phyloP scores from a whole-genome alignment of 139 green algal species.

The Closterium sp. region DNA sequence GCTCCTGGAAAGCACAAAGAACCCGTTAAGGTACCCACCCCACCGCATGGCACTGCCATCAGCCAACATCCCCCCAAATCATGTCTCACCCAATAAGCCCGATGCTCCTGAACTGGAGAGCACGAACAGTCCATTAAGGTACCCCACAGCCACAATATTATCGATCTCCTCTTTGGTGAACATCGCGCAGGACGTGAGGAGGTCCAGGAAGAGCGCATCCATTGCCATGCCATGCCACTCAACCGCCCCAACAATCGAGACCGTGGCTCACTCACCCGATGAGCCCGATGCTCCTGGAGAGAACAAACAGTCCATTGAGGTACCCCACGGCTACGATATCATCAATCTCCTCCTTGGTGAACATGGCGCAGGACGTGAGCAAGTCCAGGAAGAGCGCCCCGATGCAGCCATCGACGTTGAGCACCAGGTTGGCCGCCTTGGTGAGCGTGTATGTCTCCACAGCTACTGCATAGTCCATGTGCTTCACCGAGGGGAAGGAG shows the following conservation, averaged over 20 bases:
- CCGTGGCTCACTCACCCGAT: slow-evolving; percentile 73
- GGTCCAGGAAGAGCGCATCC: too few relatives aligned
- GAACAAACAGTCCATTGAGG: slow-evolving; percentile 92
- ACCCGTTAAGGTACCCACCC: slow-evolving; percentile 92
- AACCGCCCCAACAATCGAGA: too few relatives aligned
- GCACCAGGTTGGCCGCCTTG: slow-evolving; percentile 86
- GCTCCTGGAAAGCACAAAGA: slow-evolving; percentile 88
- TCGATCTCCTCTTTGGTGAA: slow-evolving; percentile 70
- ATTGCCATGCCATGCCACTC: too few relatives aligned
- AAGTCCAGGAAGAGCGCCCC: slow-evolving; percentile 91
- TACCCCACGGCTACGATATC: slow-evolving; percentile 84
- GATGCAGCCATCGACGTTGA: slow-evolving; percentile 91
- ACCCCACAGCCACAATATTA: slow-evolving; percentile 79
- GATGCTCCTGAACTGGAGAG: slow-evolving; percentile 86
- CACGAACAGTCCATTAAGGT: slow-evolving; percentile 94
- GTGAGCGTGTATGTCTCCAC: slow-evolving; percentile 89
- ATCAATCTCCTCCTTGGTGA: slow-evolving; percentile 67
- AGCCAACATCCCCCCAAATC: too few relatives aligned
- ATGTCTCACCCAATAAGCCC: slow-evolving; percentile 86
- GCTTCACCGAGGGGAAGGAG: slow-evolving; percentile 83
- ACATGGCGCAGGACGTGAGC: slow-evolving; percentile 65
- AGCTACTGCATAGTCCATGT: slow-evolving; percentile 85
- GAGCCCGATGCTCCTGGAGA: slow-evolving; percentile 85
- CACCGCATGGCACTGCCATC: too few relatives aligned
- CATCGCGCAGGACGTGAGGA: slow-evolving; percentile 67